A percentile compares a stretch with the other conserved stretches of the same genome.
Evolutionary conservation across 345 rosid species (phyloP).

Genomic region (Hibiscus mutabilis): DNA sequence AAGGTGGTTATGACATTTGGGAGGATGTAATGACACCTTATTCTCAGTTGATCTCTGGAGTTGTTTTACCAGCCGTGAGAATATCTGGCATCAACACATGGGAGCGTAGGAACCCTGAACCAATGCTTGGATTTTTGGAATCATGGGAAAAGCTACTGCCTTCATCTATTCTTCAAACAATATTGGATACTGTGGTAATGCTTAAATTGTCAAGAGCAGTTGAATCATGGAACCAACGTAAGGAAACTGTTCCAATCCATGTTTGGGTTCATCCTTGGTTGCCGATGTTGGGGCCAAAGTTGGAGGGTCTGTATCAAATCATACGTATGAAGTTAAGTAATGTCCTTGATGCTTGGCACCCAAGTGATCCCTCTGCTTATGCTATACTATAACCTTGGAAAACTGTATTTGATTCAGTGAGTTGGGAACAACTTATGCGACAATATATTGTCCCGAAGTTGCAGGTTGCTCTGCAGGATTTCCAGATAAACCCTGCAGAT

Average conservation of each 20-base stretch:
- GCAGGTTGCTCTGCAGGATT: conserved; percentile 75
- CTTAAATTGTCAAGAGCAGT: conserved; percentile 79
- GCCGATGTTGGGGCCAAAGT: conserved; percentile 66
- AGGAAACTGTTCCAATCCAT: conserved; percentile 79
- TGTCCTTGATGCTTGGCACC: conserved; percentile 93
- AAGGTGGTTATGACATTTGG: conserved; percentile 65
- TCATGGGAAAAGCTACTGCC: conserved; percentile 77
- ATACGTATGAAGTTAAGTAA: conserved; percentile 76
- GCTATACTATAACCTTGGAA: conserved; percentile 90
- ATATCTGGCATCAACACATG: conserved; percentile 78
- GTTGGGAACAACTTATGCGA: conserved; percentile 90
- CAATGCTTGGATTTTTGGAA: conserved; percentile 88
- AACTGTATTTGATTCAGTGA: conserved; percentile 71
- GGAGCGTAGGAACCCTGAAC: conserved; percentile 92
- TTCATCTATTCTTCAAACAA: conserved; percentile 48
- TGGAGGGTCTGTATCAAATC: conserved; percentile 70
- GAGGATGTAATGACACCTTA: conserved; percentile 62
- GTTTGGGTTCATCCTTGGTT: conserved; percentile 96
- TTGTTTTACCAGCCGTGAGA: conserved; percentile 76
- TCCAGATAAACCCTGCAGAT: conserved; percentile 68
- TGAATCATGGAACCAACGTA: conserved; percentile 81
- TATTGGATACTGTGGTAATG: conserved; percentile 56
- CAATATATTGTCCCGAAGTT: conserved; percentile 86
- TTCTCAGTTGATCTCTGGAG: conserved; percentile 66
- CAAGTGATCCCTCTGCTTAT: conserved; percentile 75